phyloP scores from a whole-genome alignment of 2,329 filamentous ascomycete species.

The Teratosphaeria epicoccoides region DNA sequence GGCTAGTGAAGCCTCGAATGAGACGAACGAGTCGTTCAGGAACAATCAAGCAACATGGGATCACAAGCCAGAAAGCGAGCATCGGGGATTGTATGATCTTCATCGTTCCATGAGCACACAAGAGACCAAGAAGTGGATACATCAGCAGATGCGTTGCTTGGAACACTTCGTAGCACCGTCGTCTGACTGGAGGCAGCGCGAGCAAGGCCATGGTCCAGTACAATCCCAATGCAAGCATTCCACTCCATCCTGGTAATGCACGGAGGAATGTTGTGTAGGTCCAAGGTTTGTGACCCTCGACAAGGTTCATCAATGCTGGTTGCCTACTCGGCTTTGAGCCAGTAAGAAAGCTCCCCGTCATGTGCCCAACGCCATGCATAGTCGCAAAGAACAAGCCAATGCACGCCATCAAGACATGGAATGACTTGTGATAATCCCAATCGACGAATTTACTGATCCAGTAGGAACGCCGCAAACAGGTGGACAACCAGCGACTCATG shows the following conservation, averaged over 20 bases:
- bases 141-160: slow-evolving; percentile 48
- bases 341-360: slow-evolving; percentile 43
- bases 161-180: slow-evolving; percentile 47
- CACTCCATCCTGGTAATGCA: slow-evolving; percentile 41
- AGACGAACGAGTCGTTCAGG: slow-evolving; percentile 40
- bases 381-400: slow-evolving; percentile 42
- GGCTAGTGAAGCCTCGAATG: slow-evolving; percentile 37
- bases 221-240: slow-evolving; percentile 38
- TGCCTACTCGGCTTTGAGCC: slow-evolving; percentile 40
- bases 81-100: slow-evolving; percentile 45
- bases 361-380: slow-evolving; percentile 44
- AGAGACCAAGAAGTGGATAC: slow-evolving; percentile 47
- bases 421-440: slow-evolving; percentile 46
- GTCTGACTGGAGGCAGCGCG: slow-evolving; percentile 42
- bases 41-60: slow-evolving; percentile 43
- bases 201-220: slow-evolving; percentile 42
- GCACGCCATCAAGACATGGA: slow-evolving; percentile 47
- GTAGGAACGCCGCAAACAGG: slow-evolving; percentile 42
- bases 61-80: slow-evolving; percentile 47
- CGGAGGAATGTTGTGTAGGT: slow-evolving; percentile 39
- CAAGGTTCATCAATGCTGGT: slow-evolving; percentile 33
- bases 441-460: slow-evolving; percentile 46
- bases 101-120: slow-evolving; percentile 45
- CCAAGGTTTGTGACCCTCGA: slow-evolving; percentile 37
- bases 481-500: slow-evolving; percentile 49